Percentiles rank a stretch among this genome's conserved stretches.
phyloP scores from a whole-genome alignment of 2,329 filamentous ascomycete species.

The Diaporthe destruens region DNA sequence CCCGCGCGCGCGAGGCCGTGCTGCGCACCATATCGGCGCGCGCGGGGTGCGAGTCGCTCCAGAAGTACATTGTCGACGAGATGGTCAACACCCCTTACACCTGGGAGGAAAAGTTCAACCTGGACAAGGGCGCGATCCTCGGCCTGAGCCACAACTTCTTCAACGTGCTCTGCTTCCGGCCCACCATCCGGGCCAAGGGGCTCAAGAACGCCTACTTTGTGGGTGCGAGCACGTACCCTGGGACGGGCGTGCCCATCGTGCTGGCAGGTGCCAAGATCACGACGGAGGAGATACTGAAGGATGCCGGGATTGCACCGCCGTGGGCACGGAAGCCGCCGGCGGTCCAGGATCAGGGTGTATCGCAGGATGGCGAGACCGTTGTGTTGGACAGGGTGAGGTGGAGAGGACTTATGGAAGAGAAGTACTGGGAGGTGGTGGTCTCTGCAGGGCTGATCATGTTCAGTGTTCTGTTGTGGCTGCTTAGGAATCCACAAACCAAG shows the following conservation, averaged over 20 bases:
- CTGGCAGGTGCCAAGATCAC: slow-evolving; percentile 76
- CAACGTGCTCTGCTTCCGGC: slow-evolving; percentile 77
- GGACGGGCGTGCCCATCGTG: slow-evolving; percentile 81
- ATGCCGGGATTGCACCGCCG: slow-evolving; percentile 48
- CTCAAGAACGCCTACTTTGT: slow-evolving; percentile 75
- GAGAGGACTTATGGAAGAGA: slow-evolving; percentile 36
- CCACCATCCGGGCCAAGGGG: slow-evolving; percentile 65
- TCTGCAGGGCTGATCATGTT: background rate
- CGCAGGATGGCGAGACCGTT: slow-evolving; percentile 41
- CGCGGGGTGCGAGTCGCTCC: slow-evolving; percentile 66
- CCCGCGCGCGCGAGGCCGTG: slow-evolving; percentile 70
- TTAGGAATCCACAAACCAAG: background rate
- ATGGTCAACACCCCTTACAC: slow-evolving; percentile 73
- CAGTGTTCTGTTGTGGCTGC: slow-evolving; percentile 19
- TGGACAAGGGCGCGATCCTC: slow-evolving; percentile 80
- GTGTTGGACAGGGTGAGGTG: slow-evolving; percentile 37
- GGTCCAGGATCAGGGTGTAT: slow-evolving; percentile 44
- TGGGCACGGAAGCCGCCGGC: slow-evolving; percentile 47
- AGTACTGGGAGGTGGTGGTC: background rate
- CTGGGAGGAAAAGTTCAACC: slow-evolving; percentile 78
- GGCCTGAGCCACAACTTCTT: slow-evolving; percentile 80
- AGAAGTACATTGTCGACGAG: slow-evolving; percentile 68
- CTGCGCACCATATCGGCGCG: slow-evolving; percentile 70
- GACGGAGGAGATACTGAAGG: slow-evolving; percentile 57
- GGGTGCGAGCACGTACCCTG: slow-evolving; percentile 80